Evolutionary conservation across 148 eudicot genomes (phyloP), one percentile per base, ranked within the genome.

Genomic region (Rhododendron ferrugineum): DNA sequence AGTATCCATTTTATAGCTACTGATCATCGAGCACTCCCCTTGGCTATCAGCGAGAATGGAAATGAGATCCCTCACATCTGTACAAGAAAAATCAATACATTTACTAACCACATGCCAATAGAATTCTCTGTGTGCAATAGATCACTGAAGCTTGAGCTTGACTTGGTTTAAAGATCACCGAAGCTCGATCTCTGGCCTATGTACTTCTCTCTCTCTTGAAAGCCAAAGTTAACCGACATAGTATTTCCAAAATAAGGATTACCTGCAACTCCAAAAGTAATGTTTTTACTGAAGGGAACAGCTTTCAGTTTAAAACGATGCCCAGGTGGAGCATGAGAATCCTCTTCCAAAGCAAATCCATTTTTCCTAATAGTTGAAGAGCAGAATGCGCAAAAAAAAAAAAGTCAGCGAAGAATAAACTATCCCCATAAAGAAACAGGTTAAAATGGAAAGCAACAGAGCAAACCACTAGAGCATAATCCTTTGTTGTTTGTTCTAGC

Each of bases 41-140:
- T 94, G 94, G 88, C 96, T 88, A 89, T 97, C 99, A 58, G 95
- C 80, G 81, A 97, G 94, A 70, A 93, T 92, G 42, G 98, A 95
- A 72, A 97, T 95, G 81, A 97, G 94, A 88, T 97, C 99, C 91
- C 92, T 97, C 82, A 97, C 90, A 89, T 97, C 99, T 97, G 94
- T 86, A 26, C 58, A 84, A 85, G 85, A 78, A 80, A 62, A 40
- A 76, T 3, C 23, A 75, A 49, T 20, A 42, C 2, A n/a, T 79
- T 85, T 50, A 40, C 34, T 32, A 40, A 64, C 18, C 28, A 77
- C 60, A 46, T 66, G 30, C 30, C 28, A 64, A 64, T 64, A 64
- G 30, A 23, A 64, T n/a, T 64, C 11, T 64, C 11, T 9, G 68
- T 62, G 11, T 64, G 70, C 70, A n/a, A 64, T 23, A 64, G 30